Evolutionary conservation across 345 rosid species (phyloP), one percentile per base, ranked within the genome.

Genomic region (Iberis pinnata): DNA sequence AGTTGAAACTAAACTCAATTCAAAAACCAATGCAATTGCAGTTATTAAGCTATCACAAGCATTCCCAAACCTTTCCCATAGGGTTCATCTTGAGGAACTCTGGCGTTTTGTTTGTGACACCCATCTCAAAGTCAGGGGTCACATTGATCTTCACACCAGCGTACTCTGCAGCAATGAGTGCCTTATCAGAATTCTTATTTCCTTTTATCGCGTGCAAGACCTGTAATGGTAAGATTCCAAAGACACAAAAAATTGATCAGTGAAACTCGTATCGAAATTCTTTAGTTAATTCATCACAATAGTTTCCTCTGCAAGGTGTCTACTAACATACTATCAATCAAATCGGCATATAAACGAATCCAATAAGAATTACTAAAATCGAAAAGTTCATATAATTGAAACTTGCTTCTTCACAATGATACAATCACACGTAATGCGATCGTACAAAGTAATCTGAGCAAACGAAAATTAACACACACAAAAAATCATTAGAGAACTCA

Each of bases 51-150:
- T 7, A 51, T n/a, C 8, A 49, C 7, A 4, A 41, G 48, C 43
- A 10, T 50, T 50, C 10, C 1, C 10, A n/a, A 35, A 89, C 96
- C 96, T 89, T 89, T 37, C 97, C 97, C 53, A 86, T 72, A 41
- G 98, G 98, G 61, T 84, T 89, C 98, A 82, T 77, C 76, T 79
- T 84, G 37, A 87, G 69, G 57, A 84, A 89, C 58, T 79, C 92
- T 0, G 95, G 87, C 38, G 85, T 72, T 68, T 84, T 89, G 71
- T 86, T 89, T 0, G 92, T 56, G 32, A 82, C 96, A 29, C 89
- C 87, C 90, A 84, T 76, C 82, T 80, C 64, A 56, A 87, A 86
- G n/a, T 78, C 70, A 38, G 78, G 73, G 1, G 47, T 73, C 41
- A 89, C 19, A 43, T 69, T 63, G 55, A 89, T 84, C 53, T 84